Base-by-base conservation (phyloP, 2,329 filamentous ascomycete genomes). In the Colletotrichum liaoningense region DNA sequence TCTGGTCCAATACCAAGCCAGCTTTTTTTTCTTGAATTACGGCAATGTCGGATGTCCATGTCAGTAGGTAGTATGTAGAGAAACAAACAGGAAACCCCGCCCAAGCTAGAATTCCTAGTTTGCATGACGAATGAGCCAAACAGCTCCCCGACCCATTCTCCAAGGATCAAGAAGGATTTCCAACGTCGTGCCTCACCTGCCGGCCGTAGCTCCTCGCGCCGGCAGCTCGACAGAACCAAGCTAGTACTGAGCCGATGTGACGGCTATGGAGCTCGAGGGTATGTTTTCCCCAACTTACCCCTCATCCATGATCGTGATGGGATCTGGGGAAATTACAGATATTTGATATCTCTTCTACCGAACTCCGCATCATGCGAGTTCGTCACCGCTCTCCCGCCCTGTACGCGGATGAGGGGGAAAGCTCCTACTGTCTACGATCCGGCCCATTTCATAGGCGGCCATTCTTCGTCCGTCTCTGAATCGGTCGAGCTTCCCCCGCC, bases 261-360 rank as follows among this genome's bases (percentile, higher is more conserved):
- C 68, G 68, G 38, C 28, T 14, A 55, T 59, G 55, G 55, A 68
- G 57, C 38, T 59, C 54, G 24, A 14, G 38, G 35, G 60, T 22
- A 70, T 22, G 35, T 24, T 22, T 46, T 58, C 69, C 46, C 54
- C 66, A 73, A 56, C 14, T 54, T 70, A 70, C 67, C 70, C 70
- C 66, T 64, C 70, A 67, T 55, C 64, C 33, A 56, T 12, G 16
- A 49, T 38, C 58, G 22, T 60, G 33, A 9, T 22, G 30, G 7
- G 35, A 70, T 65, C 60, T 24, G 55, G 59, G 59, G 59, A 64
- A 52, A n/a, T 38, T 38, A 33, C 63, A 46, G 26, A 35, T 35
- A 22, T 19, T 1, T 52, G 22, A 19, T 5, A 8, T 28, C 14
- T 58, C 49, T 52, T 64, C 42, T 30, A 24, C 54, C 38, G 56